Evolutionary conservation across 306 rosid genomes (phyloP), one percentile per base, ranked within the genome.

Genomic region (Prunus mira): DNA sequence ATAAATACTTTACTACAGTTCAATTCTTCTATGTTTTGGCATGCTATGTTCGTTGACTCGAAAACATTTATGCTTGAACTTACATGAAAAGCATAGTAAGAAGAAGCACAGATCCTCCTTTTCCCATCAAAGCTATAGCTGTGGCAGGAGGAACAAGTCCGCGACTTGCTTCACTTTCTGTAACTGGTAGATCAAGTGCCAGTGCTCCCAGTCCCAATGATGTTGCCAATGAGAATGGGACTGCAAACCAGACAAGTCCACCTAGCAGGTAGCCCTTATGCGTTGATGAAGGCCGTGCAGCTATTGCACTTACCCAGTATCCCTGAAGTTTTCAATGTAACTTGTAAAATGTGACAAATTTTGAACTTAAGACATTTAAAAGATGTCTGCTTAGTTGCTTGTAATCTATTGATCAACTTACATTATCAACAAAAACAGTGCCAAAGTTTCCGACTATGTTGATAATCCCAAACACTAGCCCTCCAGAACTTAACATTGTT

Each of bases 111-210:
- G 98, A 92, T 72, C 98, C 97, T 74, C 90, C 96, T 84, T 90
- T 89, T 28, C 98, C 98, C 97, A 91, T 91, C 88, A 94, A 84
- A 74, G 96, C 97, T 77, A 94, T 89, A 12, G 98, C 96, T 14
- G 97, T 90, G 57, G 98, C 98, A 12, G 97, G 94, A n/a, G 97
- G 96, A 74, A 91, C 98, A 43, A 91, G 93, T 74, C 98, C 97
- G 2, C 81, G 91, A 71, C 93, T 84, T 30, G 98, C 97, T 73
- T 94, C 98, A 2, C 87, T 84, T 73, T 78, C 83, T 9, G 86
- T 90, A 70, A 91, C 74, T 12, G 98, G 97, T 56, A 94, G 82
- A 85, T 94, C 94, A 76, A 94, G 97, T 51, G 98, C 98, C n/a
- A 94, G 51, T 15, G 98, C 97, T 77, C 98, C 98, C 41, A 94